Conservation (phyloP, 192 early-diverging fungal genomes). For the Umbelopsis vinacea region DNA sequence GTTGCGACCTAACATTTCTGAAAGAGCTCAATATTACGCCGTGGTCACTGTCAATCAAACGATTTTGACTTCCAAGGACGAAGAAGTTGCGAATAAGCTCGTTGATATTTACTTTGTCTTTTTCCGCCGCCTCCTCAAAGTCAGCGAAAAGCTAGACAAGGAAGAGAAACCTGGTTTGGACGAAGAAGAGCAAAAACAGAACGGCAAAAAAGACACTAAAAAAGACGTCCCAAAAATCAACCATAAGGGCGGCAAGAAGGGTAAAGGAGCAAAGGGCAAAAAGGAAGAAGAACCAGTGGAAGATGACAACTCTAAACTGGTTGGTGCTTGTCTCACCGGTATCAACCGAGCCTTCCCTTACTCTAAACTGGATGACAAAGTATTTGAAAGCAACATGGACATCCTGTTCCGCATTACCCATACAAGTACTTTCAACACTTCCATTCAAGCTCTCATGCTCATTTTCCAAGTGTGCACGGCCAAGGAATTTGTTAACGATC, state of each 20-base stretch:
- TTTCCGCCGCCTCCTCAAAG: conserved; percentile 81
- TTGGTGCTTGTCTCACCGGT: conserved; percentile 91
- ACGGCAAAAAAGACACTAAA: conserved; percentile 32
- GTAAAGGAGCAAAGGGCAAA: conserved; percentile 46
- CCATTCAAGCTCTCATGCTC: conserved; percentile 90
- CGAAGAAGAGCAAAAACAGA: conserved; percentile 33
- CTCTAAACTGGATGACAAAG: conserved; percentile 76
- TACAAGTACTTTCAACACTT: conserved; percentile 87
- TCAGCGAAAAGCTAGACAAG: conserved; percentile 53
- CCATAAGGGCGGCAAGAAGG: conserved; percentile 38
- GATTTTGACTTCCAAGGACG: conserved; percentile 77
- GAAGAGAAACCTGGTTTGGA: conserved; percentile 43
- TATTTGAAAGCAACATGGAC: conserved; percentile 82
- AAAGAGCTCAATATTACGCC: conserved; percentile 90
- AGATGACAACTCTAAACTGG: conserved; percentile 80
- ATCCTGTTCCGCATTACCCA: conserved; percentile 93
- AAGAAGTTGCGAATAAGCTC: conserved; percentile 78
- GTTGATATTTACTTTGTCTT: conserved; percentile 91
- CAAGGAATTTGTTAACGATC: conserved; percentile 66
- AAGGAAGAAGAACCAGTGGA: conserved; percentile 49
- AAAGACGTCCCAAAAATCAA: conserved; percentile 32
- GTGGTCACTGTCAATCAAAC: conserved; percentile 93
- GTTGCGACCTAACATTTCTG: conserved; percentile 70
- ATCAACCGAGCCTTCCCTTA: conserved; percentile 96
- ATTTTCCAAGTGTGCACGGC: conserved; percentile 75